A percentile compares a stretch with the other conserved stretches of the same genome.
Evolutionary conservation across 208 protist species (phyloP).

Genomic region (Tritrichomonas foetus): DNA sequence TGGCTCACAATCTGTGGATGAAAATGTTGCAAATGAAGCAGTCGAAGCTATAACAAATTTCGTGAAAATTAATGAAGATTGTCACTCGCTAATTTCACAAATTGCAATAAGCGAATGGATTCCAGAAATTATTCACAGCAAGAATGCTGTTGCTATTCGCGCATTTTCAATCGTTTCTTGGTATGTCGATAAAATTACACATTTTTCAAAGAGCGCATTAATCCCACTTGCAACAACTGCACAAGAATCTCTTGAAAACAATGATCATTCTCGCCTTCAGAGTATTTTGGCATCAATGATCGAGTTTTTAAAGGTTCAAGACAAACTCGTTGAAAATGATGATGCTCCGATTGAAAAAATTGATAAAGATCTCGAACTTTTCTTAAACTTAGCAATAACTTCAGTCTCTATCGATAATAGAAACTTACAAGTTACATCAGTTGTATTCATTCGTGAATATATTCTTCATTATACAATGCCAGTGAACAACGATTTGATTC

Average conservation of each 20-base stretch:
- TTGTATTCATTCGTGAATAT: background rate
- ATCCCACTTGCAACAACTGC: background rate
- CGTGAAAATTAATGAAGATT: background rate
- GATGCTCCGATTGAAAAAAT: background rate
- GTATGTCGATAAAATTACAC: background rate
- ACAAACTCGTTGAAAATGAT: too few relatives aligned
- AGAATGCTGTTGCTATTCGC: background rate
- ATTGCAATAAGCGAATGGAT: background rate
- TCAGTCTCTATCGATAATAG: background rate
- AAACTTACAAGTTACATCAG: background rate
- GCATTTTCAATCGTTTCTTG: conserved; percentile 16
- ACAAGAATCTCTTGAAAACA: background rate
- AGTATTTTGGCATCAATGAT: background rate
- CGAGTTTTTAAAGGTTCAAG: background rate
- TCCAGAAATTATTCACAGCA: background rate
- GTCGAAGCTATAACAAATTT: background rate
- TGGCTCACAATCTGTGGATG: background rate
- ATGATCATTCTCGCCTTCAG: background rate
- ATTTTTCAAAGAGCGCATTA: background rate
- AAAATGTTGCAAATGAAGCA: background rate
- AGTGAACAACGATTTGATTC: background rate
- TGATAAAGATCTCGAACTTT: background rate
- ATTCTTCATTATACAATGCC: background rate
- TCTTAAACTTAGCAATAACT: background rate
- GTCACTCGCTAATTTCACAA: background rate